A percentile compares a stretch with the other conserved stretches of the same genome.
phyloP scores from a whole-genome alignment of 257 asterid species.

The Ballota nigra region DNA sequence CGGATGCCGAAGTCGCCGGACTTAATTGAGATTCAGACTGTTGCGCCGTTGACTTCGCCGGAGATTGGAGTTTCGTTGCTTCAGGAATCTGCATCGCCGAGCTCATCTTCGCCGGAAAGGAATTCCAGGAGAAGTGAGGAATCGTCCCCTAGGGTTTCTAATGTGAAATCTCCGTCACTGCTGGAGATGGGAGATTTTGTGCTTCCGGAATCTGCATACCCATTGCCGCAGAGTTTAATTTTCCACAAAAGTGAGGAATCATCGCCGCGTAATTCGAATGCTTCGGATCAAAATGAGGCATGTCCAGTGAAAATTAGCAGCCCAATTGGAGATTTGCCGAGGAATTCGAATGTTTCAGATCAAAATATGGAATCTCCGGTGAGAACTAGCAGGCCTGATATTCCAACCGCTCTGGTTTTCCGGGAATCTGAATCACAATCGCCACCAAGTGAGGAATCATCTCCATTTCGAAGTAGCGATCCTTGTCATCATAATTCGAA shows the following conservation, averaged over 20 bases:
- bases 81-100: constrained; percentile 27
- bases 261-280: constrained; percentile 22
- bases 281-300: constrained; percentile 7
- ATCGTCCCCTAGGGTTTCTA: constrained; percentile 15
- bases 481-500: neutral
- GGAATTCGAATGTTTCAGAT: constrained; percentile 15
- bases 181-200: constrained; percentile 3
- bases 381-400: neutral
- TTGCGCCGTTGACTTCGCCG: constrained; percentile 27
- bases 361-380: constrained; percentile 16
- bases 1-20: constrained; percentile 71
- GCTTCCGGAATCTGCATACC: constrained; percentile 7
- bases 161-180: constrained; percentile 3
- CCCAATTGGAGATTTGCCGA: neutral
- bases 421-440: constrained; percentile 6
- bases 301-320: constrained; percentile 15
- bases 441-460: constrained; percentile 17
- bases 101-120: constrained; percentile 27
- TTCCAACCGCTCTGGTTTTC: constrained; percentile 7
- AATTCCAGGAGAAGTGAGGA: constrained; percentile 27
- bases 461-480: neutral
- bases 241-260: constrained; percentile 16
- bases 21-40: constrained; percentile 53
- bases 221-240: neutral
- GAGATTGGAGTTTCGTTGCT: neutral